A percentile compares a stretch with the other conserved stretches of the same genome.
phyloP scores from a whole-genome alignment of 1,284 basidiomycete genomes.

The Boletus semigastroideus region DNA sequence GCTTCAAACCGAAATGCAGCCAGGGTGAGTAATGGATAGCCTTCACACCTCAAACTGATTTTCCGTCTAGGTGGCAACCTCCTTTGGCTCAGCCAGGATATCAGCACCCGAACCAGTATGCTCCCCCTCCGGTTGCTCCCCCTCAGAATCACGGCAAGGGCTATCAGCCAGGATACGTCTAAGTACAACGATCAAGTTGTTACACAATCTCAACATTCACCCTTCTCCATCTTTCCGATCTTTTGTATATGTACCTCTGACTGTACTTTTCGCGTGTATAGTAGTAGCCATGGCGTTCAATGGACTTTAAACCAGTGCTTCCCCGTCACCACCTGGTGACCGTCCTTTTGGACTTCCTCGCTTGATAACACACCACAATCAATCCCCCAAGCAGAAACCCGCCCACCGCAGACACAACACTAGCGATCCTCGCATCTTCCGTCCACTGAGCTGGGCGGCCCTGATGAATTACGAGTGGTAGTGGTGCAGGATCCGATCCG shows the following conservation, averaged over 20 bases:
- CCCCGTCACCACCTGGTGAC: constrained; percentile 4
- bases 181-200: constrained; percentile 10
- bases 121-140: background rate
- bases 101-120: constrained; percentile 28
- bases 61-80: constrained; percentile 44
- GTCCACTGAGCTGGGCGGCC: constrained; percentile 17
- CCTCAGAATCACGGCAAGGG: constrained; percentile 15
- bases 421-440: constrained; percentile 14
- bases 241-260: background rate
- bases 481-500: constrained; percentile 42
- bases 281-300: constrained; percentile 4
- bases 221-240: background rate
- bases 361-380: constrained; percentile 18
- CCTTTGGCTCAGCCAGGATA: constrained; percentile 34
- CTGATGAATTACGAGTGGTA: constrained; percentile 21
- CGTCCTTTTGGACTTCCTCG: constrained; percentile 5
- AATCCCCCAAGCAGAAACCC: constrained; percentile 37
- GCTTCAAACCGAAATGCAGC: constrained; percentile 45
- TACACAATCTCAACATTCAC: background rate
- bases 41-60: background rate
- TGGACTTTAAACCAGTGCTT: background rate
- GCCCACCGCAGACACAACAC: constrained; percentile 19
- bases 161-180: constrained; percentile 34
- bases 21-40: constrained; percentile 37
- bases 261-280: background rate